These are phyloP conservation scores for Orychophragmus violaceus DNA, from an alignment of 345 rosid species.

Conservation along the genomic window DNA sequence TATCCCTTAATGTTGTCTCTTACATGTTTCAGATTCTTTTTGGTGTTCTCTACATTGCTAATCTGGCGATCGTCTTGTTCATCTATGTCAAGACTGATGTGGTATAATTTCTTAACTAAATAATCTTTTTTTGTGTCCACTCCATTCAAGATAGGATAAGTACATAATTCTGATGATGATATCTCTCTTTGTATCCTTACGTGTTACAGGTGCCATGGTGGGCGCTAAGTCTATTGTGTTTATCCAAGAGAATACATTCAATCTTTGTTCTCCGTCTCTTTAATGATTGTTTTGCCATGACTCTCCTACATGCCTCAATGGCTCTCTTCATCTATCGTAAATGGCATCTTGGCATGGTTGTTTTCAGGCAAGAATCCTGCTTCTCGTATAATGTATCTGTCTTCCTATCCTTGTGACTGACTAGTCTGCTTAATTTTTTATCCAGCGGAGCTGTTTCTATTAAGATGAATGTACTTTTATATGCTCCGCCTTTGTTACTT, in stretches of 20 bases:
- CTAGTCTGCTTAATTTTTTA: constrained; percentile 11
- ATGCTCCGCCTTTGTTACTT: constrained; percentile 79
- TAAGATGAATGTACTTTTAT: constrained; percentile 93
- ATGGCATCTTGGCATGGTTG: constrained; percentile 82
- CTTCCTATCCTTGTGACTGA: constrained; percentile 3
- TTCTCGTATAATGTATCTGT: too few species aligned
- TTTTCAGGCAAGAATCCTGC: constrained; percentile 58
- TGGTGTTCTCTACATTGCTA: constrained; percentile 64
- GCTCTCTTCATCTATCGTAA: constrained; percentile 52
- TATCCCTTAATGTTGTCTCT: constrained; percentile 2
- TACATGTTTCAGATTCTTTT: constrained; percentile 91
- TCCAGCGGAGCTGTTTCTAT: constrained; percentile 82
- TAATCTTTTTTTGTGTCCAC: too few species aligned
- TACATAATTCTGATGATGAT: neutral
- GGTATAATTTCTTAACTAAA: too few species aligned
- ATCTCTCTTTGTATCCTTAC: too few species aligned
- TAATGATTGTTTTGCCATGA: constrained; percentile 90
- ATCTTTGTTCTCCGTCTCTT: constrained; percentile 92
- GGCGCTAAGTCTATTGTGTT: constrained; percentile 74
- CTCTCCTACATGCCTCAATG: constrained; percentile 70
- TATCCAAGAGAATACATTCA: constrained; percentile 88
- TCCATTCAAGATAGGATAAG: too few species aligned
- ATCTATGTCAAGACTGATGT: constrained; percentile 68
- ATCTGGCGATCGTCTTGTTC: constrained; percentile 62
- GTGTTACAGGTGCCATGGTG: constrained; percentile 95